These are phyloP conservation scores for Talaromyces sp. DNA, from an alignment of 2,329 filamentous ascomycete species.

Conservation along the genomic window DNA sequence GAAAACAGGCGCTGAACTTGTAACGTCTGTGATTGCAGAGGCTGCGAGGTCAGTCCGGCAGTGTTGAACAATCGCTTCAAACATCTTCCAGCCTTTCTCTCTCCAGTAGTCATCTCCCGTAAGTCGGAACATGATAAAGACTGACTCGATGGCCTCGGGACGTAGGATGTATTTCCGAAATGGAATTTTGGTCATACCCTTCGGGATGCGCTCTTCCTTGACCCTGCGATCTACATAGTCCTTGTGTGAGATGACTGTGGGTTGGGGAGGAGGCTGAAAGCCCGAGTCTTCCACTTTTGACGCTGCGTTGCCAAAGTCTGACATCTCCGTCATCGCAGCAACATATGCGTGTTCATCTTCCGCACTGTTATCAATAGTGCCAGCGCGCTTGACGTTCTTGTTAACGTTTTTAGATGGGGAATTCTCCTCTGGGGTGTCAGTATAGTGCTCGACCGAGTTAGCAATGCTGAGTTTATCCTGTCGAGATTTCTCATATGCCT, in stretches of 20 bases:
- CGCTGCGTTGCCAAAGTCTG: not conserved
- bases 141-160: slow-evolving; percentile 74
- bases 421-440: not conserved
- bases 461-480: slow-evolving; percentile 4
- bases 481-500: not conserved
- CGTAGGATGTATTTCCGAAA: slow-evolving; percentile 38
- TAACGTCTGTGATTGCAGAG: slow-evolving; percentile 63
- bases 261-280: slow-evolving; percentile 12
- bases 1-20: slow-evolving; percentile 38
- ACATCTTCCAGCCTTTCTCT: slow-evolving; percentile 71
- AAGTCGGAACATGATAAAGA: slow-evolving; percentile 72
- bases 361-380: not conserved
- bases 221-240: slow-evolving; percentile 36
- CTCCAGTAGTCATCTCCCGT: slow-evolving; percentile 63
- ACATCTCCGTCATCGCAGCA: slow-evolving; percentile 3
- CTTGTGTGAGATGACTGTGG: slow-evolving; percentile 31
- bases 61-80: slow-evolving; percentile 55
- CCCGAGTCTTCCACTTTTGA: slow-evolving; percentile 9
- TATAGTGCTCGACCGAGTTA: not conserved
- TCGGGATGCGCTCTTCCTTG: slow-evolving; percentile 38
- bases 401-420: not conserved
- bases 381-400: not conserved
- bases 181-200: slow-evolving; percentile 36
- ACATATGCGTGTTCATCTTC: slow-evolving; percentile 11
- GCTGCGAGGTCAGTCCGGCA: slow-evolving; percentile 60